Conservation (phyloP, 495 filamentous ascomycete species). For the Podospora sp. region DNA sequence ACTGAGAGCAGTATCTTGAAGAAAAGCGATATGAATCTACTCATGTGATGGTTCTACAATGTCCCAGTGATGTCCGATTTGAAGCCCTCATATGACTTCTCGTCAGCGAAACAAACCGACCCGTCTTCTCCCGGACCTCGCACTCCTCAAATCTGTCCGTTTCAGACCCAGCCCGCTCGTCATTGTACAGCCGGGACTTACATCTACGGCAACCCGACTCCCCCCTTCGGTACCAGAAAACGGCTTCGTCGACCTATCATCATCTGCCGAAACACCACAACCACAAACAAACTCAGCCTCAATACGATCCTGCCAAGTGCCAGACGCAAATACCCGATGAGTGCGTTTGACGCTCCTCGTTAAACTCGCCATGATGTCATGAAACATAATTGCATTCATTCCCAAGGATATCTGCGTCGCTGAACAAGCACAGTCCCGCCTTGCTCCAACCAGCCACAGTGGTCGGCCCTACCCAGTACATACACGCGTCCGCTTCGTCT, state of each 20-base stretch:
- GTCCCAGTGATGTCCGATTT: no score
- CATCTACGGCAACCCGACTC: background rate
- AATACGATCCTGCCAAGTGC: background rate
- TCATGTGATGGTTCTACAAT: no score
- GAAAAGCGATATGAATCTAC: no score
- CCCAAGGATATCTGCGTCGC: background rate
- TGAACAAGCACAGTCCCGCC: background rate
- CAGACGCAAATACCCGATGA: background rate
- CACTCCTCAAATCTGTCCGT: background rate
- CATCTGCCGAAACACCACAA: background rate
- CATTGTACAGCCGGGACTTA: background rate
- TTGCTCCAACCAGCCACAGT: background rate
- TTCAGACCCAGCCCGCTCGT: background rate
- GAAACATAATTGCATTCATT: background rate
- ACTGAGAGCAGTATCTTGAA: background rate
- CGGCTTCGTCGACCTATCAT: background rate
- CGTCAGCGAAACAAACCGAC: no score
- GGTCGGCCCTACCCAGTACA: background rate
- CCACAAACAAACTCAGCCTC: background rate
- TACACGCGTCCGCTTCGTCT: background rate
- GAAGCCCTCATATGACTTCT: no score
- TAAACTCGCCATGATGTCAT: background rate
- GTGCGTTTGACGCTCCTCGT: background rate
- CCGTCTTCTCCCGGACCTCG: background rate
- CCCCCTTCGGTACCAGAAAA: background rate